A percentile compares a stretch with the other conserved stretches of the same genome.
These are phyloP conservation scores for Nepenthes mirabilis DNA, from an alignment of 148 eudicot genomes.

Conservation along the genomic window DNA sequence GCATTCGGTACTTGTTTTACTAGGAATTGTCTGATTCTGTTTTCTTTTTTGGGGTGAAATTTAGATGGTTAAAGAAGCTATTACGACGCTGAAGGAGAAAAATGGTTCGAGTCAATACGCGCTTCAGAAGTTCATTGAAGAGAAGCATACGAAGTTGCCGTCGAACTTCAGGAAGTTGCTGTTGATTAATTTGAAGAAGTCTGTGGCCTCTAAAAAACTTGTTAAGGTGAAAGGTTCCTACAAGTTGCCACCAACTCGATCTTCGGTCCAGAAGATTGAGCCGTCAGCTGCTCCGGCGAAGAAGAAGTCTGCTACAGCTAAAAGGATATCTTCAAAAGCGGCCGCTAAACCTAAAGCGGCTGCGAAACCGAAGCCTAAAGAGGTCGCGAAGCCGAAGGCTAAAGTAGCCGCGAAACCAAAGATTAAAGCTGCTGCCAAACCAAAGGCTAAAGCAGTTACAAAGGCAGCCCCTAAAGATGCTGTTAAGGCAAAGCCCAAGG, in stretches of 20 bases:
- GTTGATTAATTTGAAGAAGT: conserved; percentile 21
- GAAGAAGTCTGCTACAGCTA: conserved; percentile 1
- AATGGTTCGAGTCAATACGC: conserved; percentile 63
- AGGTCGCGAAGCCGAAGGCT: conserved; percentile 14
- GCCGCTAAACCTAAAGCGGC: conserved; percentile 7
- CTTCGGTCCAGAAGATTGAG: conserved; percentile 11
- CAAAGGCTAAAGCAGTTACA: background rate
- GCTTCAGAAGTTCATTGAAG: conserved; percentile 43
- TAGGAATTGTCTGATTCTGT: background rate
- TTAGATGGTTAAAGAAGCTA: conserved; percentile 44
- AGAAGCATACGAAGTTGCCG: conserved; percentile 46
- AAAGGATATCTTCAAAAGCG: background rate
- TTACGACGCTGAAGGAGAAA: conserved; percentile 45
- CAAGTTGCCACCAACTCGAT: conserved; percentile 26
- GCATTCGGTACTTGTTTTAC: background rate
- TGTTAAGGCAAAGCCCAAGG: conserved; percentile 6
- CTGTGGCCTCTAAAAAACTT: conserved; percentile 23
- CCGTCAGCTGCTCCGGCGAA: conserved; percentile 13
- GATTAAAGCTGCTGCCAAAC: conserved; percentile 4
- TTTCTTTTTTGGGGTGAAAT: background rate
- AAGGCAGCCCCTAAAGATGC: conserved; percentile 6
- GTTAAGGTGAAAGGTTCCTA: conserved; percentile 37
- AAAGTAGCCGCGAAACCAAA: conserved; percentile 8
- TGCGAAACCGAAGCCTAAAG: conserved; percentile 8
- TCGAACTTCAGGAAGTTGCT: conserved; percentile 44